Evolutionary conservation across 768 basidiomycete genomes (phyloP).

Genomic region (Coprinopsis marcescibilis): DNA sequence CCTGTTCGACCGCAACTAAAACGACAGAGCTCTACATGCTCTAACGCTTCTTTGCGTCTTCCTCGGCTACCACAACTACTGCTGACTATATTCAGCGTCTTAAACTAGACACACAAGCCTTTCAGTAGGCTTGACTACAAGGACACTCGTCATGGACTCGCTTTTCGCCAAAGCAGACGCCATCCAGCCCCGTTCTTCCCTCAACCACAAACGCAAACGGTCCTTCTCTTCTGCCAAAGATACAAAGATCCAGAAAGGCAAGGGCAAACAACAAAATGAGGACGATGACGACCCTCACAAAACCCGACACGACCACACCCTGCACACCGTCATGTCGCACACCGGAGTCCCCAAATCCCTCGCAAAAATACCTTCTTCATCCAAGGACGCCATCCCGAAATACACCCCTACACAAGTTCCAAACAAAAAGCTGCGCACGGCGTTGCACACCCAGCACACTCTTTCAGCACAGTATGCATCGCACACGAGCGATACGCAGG

Average conservation of each 20-base stretch:
- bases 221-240: too few species aligned
- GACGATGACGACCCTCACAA: constrained; percentile 18
- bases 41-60: too few species aligned
- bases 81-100: too few species aligned
- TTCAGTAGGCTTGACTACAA: too few species aligned
- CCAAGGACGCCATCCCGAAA: constrained; percentile 35
- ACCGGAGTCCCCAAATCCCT: constrained; percentile 70
- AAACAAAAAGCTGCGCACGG: constrained; percentile 71
- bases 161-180: constrained; percentile 68
- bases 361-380: constrained; percentile 33
- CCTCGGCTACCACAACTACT: too few species aligned
- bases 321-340: constrained; percentile 49
- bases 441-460: constrained; percentile 56
- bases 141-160: too few species aligned
- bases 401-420: constrained; percentile 51
- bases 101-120: too few species aligned
- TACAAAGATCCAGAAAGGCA: too few species aligned
- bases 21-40: too few species aligned
- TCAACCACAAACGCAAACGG: constrained; percentile 36
- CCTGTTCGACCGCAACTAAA: too few species aligned
- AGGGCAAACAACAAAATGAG: constrained; percentile 16
- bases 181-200: constrained; percentile 36
- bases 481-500: constrained; percentile 63
- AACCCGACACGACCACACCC: constrained; percentile 40
- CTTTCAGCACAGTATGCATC: constrained; percentile 58